phyloP scores from a whole-genome alignment of 2,329 filamentous ascomycete species.

The Daldinia eschscholtzii region DNA sequence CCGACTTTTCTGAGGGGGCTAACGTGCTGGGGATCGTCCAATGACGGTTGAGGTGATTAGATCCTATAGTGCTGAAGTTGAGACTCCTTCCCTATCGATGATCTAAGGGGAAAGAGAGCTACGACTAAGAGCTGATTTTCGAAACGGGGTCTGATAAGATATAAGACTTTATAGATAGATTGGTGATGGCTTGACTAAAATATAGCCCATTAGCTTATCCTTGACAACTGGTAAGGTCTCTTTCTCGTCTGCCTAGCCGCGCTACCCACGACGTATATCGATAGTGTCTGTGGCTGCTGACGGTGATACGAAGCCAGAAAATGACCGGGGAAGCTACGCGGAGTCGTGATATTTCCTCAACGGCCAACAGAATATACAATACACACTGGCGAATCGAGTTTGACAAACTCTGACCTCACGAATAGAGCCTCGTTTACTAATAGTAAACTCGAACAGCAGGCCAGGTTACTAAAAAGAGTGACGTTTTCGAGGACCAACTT shows the following conservation, averaged over 20 bases:
- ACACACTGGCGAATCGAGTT: background rate
- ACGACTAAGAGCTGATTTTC: constrained; percentile 19
- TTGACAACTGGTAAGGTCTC: background rate
- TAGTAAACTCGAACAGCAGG: constrained; percentile 6
- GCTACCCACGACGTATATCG: constrained; percentile 6
- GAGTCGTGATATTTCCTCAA: constrained; percentile 17
- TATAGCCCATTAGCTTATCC: background rate
- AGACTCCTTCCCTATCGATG: constrained; percentile 5
- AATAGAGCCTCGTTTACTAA: constrained; percentile 12
- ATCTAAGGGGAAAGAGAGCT: background rate
- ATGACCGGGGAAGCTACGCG: background rate
- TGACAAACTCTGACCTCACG: constrained; percentile 3
- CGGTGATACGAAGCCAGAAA: background rate
- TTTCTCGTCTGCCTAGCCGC: background rate
- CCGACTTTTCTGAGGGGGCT: constrained; percentile 21
- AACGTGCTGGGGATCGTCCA: constrained; percentile 15
- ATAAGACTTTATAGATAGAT: constrained; percentile 1
- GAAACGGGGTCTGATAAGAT: constrained; percentile 17
- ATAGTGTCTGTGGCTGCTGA: constrained; percentile 3
- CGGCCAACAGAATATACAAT: background rate
- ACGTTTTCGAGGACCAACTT: constrained; percentile 9
- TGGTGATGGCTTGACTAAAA: constrained; percentile 17
- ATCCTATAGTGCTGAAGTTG: background rate
- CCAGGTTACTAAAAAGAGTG: background rate
- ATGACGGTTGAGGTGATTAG: constrained; percentile 21